phyloP scores from a whole-genome alignment of 192 early-diverging fungal genomes.

The Backusella sp. region DNA sequence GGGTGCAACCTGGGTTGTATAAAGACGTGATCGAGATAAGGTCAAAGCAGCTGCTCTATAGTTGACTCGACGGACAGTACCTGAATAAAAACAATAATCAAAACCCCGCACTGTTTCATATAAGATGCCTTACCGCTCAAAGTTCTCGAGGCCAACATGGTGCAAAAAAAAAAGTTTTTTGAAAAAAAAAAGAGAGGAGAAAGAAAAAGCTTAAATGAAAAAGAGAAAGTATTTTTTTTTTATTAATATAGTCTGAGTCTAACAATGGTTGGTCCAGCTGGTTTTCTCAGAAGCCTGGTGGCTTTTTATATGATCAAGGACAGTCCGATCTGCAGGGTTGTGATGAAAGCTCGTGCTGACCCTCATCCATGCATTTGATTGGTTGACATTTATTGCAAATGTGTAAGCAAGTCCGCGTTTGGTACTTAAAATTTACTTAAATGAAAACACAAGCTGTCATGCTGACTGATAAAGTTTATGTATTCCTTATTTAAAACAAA shows the following conservation, averaged over 20 bases:
- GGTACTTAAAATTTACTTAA: background rate
- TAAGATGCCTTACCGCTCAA: background rate
- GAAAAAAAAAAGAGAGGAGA: background rate
- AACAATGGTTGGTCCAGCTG: background rate
- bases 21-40: background rate
- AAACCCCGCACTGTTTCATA: background rate
- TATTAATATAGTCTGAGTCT: background rate
- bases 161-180: background rate
- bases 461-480: constrained; percentile 8
- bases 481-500: background rate
- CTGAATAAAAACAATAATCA: background rate
- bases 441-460: background rate
- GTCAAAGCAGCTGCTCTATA: background rate
- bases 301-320: background rate
- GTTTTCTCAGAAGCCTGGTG: background rate
- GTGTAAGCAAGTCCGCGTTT: constrained; percentile 5
- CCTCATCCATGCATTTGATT: background rate
- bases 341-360: constrained; percentile 1
- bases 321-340: constrained; percentile 2
- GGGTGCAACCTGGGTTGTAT: background rate
- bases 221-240: background rate
- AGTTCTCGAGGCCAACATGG: background rate
- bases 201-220: background rate
- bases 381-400: background rate
- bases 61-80: background rate